phyloP scores from a whole-genome alignment of 2,329 filamentous ascomycete species.

The Monilinia laxa region DNA sequence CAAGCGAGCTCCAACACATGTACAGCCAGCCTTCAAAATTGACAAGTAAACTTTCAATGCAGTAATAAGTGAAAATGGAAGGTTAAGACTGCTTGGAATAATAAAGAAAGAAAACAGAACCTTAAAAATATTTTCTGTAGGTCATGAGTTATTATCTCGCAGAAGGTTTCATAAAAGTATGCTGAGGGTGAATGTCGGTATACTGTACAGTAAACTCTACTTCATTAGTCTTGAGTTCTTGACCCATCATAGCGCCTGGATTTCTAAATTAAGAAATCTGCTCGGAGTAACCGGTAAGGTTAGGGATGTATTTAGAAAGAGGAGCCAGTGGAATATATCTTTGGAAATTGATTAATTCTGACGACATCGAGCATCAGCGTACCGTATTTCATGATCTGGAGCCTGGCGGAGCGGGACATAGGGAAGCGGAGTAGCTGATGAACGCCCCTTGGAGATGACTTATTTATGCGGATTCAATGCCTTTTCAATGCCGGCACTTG shows the following conservation, averaged over 20 bases:
- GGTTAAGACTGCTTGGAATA: not conserved
- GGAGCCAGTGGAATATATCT: not conserved
- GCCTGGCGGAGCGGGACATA: not conserved
- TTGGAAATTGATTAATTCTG: not conserved
- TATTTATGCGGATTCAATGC: too few species aligned
- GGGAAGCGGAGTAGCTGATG: not conserved
- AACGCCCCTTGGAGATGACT: too few species aligned
- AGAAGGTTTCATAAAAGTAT: conserved; percentile 1
- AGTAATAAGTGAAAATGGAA: not conserved
- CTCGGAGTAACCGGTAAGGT: not conserved
- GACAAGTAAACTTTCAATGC: not conserved
- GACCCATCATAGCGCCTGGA: too few species aligned
- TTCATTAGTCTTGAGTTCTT: not conserved
- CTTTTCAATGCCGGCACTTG: not conserved
- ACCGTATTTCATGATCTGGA: too few species aligned
- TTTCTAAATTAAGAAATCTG: conserved; percentile 13
- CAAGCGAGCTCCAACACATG: not conserved
- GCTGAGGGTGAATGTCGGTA: not conserved
- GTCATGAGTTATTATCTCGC: not conserved
- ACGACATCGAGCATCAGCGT: too few species aligned
- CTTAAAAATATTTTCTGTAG: not conserved
- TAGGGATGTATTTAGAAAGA: not conserved
- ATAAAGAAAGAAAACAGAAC: not conserved
- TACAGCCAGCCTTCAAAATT: not conserved
- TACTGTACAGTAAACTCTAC: not conserved